Evolutionary conservation across 345 rosid genomes (phyloP).

Genomic region (Viola odorata): DNA sequence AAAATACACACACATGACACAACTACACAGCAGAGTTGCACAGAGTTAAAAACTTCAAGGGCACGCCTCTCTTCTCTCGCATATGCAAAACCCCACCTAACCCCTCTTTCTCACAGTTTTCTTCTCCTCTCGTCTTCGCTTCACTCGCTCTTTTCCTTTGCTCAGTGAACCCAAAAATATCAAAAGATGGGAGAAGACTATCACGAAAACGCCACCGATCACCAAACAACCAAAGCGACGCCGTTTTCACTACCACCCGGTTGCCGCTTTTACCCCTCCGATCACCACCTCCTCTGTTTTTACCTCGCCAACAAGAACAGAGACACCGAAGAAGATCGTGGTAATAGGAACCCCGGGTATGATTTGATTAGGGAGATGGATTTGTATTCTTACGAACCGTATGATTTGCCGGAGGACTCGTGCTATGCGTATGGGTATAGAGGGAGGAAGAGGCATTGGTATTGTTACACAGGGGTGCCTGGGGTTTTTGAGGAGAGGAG

Average conservation of each 20-base stretch:
- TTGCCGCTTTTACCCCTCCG: constrained; percentile 45
- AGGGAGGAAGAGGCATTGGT: constrained; percentile 47
- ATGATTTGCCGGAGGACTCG: constrained; percentile 32
- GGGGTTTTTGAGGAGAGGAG: constrained; percentile 1
- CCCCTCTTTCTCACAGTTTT: not conserved
- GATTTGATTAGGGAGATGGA: constrained; percentile 43
- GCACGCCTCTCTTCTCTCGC: constrained; percentile 18
- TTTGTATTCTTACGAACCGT: constrained; percentile 33
- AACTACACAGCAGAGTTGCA: not conserved
- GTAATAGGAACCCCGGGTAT: constrained; percentile 11
- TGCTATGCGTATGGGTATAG: constrained; percentile 26
- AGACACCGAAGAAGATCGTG: not conserved
- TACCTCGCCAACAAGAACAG: constrained; percentile 39
- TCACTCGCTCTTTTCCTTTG: not conserved
- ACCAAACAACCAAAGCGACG: not conserved
- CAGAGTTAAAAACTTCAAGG: constrained; percentile 8
- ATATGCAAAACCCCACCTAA: constrained; percentile 16
- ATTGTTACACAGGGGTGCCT: constrained; percentile 25
- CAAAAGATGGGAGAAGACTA: not conserved
- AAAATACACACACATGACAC: no score
- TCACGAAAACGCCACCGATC: not conserved
- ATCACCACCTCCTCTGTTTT: constrained; percentile 31
- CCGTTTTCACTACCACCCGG: constrained; percentile 34
- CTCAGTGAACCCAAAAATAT: not conserved
- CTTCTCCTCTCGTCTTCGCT: not conserved